A percentile compares a stretch with the other conserved stretches of the same genome.
Evolutionary conservation across 306 rosid species (phyloP).

Genomic region (Cucurbita ficifolia): DNA sequence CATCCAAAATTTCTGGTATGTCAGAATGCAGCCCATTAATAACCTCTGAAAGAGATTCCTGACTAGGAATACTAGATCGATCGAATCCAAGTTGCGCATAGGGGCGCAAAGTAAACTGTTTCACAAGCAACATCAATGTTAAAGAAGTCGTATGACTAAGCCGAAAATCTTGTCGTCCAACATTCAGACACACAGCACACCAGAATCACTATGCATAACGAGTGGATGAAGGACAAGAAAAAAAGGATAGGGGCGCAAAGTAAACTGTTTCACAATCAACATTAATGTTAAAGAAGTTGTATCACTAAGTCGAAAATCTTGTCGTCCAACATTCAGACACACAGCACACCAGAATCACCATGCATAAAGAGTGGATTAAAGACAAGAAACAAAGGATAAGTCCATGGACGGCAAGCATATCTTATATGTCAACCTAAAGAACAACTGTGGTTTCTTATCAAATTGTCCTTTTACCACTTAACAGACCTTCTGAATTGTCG

Average conservation of each 20-base stretch:
- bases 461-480: not conserved
- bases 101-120: constrained; percentile 85
- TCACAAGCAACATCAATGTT: constrained; percentile 6
- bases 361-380: not conserved
- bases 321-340: not conserved
- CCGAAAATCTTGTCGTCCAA: not conserved
- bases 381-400: not conserved
- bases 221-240: not conserved
- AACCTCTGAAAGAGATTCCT: constrained; percentile 26
- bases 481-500: not conserved
- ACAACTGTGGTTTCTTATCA: not conserved
- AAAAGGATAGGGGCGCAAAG: constrained; percentile 48
- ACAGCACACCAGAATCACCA: not conserved
- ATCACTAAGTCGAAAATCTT: not conserved
- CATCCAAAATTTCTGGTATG: constrained; percentile 70
- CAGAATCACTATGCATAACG: not conserved
- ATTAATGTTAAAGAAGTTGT: not conserved
- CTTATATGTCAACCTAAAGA: not conserved
- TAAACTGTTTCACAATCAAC: constrained; percentile 41
- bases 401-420: not conserved
- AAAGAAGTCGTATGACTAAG: not conserved
- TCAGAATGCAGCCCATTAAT: constrained; percentile 53
- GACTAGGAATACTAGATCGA: constrained; percentile 55
- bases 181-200: not conserved
- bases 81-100: constrained; percentile 61